Conservation (phyloP, 768 basidiomycete species). For the Favolaschia claudopus region DNA sequence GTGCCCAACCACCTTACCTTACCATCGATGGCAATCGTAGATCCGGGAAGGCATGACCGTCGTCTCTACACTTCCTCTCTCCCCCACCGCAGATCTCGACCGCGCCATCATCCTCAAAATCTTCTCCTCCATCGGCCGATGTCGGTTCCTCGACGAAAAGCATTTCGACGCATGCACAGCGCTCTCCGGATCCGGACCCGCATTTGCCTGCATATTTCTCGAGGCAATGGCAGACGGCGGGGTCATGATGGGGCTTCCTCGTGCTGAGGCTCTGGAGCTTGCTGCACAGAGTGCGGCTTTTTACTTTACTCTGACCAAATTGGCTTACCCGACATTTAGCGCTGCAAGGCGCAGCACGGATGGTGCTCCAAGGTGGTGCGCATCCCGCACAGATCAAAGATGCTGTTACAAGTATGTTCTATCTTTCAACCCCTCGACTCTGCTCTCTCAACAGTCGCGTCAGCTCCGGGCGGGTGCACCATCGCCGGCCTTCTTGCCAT, state of each 20-base stretch:
- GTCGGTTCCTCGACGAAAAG: constrained; percentile 96
- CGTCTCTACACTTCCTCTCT: constrained; percentile 73
- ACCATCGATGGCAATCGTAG: constrained; percentile 60
- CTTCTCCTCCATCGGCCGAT: constrained; percentile 96
- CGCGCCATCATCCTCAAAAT: constrained; percentile 84
- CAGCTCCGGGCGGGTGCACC: constrained; percentile 97
- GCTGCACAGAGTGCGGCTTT: constrained; percentile 86
- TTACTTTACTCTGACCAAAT: not conserved
- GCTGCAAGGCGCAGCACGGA: constrained; percentile 94
- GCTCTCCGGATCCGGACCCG: constrained; percentile 94
- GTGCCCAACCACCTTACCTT: not conserved
- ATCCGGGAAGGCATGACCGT: constrained; percentile 99
- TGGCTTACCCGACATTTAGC: constrained; percentile 55
- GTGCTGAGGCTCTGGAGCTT: constrained; percentile 92
- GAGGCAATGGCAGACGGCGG: constrained; percentile 99
- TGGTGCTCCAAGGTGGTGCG: constrained; percentile 87
- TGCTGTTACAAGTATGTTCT: constrained; percentile 87
- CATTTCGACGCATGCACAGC: constrained; percentile 99
- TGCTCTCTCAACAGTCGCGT: not conserved
- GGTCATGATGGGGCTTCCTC: constrained; percentile 99
- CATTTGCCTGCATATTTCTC: constrained; percentile 94
- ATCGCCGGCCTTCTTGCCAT: constrained; percentile 96
- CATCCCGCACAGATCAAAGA: constrained; percentile 98
- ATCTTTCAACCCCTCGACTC: not conserved
- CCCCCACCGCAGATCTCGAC: constrained; percentile 62